These are phyloP conservation scores for Astragalus membranaceus DNA, from an alignment of 306 rosid genomes.

Conservation along the genomic window DNA sequence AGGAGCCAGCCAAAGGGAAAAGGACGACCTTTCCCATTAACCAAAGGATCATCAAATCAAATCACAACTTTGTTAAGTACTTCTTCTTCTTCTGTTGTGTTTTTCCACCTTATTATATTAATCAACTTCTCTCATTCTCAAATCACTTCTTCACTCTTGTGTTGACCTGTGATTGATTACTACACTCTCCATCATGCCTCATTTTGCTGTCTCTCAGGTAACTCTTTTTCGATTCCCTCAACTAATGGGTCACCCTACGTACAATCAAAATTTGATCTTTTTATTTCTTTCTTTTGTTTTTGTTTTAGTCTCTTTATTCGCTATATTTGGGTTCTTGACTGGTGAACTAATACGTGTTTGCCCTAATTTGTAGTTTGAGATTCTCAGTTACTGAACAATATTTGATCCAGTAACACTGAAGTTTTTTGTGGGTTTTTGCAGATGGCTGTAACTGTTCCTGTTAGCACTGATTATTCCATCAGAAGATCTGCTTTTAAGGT, in stretches of 20 bases:
- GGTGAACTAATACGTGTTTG: too few relatives aligned
- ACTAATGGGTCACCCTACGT: background rate
- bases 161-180: background rate
- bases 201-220: slow-evolving; percentile 37
- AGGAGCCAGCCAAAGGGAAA: slow-evolving; percentile 16
- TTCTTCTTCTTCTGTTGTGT: too few relatives aligned
- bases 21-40: slow-evolving; percentile 27
- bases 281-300: background rate
- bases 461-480: slow-evolving; percentile 32
- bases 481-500: slow-evolving; percentile 47
- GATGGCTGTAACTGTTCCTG: slow-evolving; percentile 36
- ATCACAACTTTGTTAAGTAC: too few relatives aligned
- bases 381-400: background rate
- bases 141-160: background rate
- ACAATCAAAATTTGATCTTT: slow-evolving; percentile 13
- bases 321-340: too few relatives aligned
- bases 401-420: background rate
- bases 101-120: background rate
- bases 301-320: too few relatives aligned
- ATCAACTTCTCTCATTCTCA: background rate
- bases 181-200: slow-evolving; percentile 18
- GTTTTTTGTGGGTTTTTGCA: slow-evolving; percentile 16
- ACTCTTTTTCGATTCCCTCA: background rate
- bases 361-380: background rate
- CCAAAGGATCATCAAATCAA: slow-evolving; percentile 28